Conservation (phyloP, 345 rosid genomes). For the Populus nigra region DNA sequence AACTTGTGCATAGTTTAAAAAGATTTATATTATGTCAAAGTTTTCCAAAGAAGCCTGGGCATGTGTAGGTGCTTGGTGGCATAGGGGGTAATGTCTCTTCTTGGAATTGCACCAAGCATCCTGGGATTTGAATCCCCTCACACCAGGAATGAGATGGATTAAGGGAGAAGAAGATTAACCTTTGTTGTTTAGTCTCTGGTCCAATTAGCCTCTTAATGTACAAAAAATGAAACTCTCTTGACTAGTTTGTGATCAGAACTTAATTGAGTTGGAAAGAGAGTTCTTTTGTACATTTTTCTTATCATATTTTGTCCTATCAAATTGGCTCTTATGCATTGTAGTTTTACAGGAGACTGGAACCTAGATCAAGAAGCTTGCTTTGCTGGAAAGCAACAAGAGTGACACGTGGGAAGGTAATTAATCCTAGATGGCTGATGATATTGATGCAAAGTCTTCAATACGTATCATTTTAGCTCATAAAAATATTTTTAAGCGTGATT, state of each 20-base stretch:
- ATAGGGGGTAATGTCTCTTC: background rate
- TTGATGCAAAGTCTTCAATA: background rate
- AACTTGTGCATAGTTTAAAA: background rate
- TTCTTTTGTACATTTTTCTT: background rate
- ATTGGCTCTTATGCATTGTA: conserved; percentile 9
- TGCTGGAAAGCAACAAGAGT: conserved; percentile 81
- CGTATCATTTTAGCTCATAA: background rate
- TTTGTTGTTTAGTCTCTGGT: background rate
- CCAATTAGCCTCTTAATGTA: background rate
- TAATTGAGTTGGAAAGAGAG: background rate
- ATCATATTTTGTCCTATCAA: background rate
- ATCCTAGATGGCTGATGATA: background rate
- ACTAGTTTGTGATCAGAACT: background rate
- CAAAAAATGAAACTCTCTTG: background rate
- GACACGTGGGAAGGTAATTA: conserved; percentile 68
- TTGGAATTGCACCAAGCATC: background rate
- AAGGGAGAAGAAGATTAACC: background rate
- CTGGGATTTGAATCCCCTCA: background rate
- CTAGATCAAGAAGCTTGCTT: conserved; percentile 77
- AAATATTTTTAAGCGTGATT: background rate
- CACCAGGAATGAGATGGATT: background rate
- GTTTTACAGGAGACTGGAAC: conserved; percentile 78
- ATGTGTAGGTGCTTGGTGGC: background rate
- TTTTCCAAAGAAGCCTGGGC: background rate
- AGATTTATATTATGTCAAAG: background rate